These are phyloP conservation scores for Tylopilus plumbeoviolaceoides DNA, from an alignment of 768 basidiomycete species.

Conservation along the genomic window DNA sequence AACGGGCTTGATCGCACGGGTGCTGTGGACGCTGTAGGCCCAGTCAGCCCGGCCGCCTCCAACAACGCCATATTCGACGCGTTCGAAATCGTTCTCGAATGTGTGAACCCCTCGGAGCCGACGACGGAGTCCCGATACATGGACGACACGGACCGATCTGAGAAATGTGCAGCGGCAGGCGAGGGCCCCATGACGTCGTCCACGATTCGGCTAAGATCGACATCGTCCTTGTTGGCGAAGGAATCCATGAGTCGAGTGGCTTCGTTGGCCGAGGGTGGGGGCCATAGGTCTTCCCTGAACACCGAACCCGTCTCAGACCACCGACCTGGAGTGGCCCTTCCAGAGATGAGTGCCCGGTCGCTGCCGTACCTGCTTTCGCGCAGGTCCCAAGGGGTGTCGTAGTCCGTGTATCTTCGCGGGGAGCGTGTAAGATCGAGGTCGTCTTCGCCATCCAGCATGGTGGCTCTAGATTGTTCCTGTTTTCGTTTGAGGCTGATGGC, in stretches of 20 bases:
- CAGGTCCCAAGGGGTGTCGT: slow-evolving; percentile 22
- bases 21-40: not conserved
- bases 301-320: slow-evolving; percentile 42
- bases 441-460: slow-evolving; percentile 26
- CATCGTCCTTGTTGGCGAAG: slow-evolving; percentile 14
- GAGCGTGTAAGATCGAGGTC: slow-evolving; percentile 7
- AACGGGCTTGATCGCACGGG: slow-evolving; percentile 22
- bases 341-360: not conserved
- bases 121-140: slow-evolving; percentile 12
- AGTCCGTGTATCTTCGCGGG: slow-evolving; percentile 14
- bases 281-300: slow-evolving; percentile 46
- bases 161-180: slow-evolving; percentile 10
- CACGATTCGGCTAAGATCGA: slow-evolving; percentile 41
- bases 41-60: slow-evolving; percentile 22
- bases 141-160: slow-evolving; percentile 24
- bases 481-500: slow-evolving; percentile 24
- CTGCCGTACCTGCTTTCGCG: not conserved
- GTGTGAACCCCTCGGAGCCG: slow-evolving; percentile 3
- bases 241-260: slow-evolving; percentile 22
- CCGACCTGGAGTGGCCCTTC: not conserved
- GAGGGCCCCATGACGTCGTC: slow-evolving; percentile 48
- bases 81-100: slow-evolving; percentile 21
- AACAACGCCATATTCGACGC: slow-evolving; percentile 20
- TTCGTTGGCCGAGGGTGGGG: slow-evolving; percentile 32
- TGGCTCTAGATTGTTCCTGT: slow-evolving; percentile 17